Percentiles rank a stretch among this genome's conserved stretches.
These are phyloP conservation scores for Fraxinus latifolia DNA, from an alignment of 305 asterid species.

Conservation along the genomic window DNA sequence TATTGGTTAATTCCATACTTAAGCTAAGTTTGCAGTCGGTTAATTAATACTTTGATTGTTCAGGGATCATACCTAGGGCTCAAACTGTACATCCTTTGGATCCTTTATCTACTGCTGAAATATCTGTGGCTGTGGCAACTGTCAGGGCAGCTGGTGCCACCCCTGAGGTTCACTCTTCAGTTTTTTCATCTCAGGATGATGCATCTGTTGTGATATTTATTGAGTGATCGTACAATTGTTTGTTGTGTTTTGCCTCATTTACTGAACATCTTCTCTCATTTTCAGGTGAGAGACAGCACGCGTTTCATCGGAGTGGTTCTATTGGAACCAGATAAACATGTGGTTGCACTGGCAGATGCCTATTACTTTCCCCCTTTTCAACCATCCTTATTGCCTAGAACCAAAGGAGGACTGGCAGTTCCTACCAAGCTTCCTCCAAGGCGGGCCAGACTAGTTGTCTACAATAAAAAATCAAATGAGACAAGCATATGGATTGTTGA, in stretches of 20 bases:
- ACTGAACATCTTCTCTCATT: slow-evolving; percentile 4
- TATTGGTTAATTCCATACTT: slow-evolving; percentile 5
- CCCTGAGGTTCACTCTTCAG: slow-evolving; percentile 55
- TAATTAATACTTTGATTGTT: slow-evolving; percentile 27
- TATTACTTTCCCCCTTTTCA: slow-evolving; percentile 97
- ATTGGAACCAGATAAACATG: slow-evolving; percentile 81
- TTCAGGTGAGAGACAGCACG: slow-evolving; percentile 93
- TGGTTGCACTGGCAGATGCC: slow-evolving; percentile 92
- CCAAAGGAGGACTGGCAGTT: slow-evolving; percentile 77
- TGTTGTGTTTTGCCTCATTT: slow-evolving; percentile 1
- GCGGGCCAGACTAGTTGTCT: slow-evolving; percentile 80
- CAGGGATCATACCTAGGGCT: slow-evolving; percentile 61
- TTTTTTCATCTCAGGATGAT: slow-evolving; percentile 16
- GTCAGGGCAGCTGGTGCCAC: slow-evolving; percentile 90
- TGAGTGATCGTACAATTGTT: neutral
- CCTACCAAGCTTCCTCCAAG: slow-evolving; percentile 91
- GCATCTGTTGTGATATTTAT: slow-evolving; percentile 9
- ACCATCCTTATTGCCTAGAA: slow-evolving; percentile 73
- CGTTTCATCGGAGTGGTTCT: slow-evolving; percentile 86
- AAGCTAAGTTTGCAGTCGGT: neutral
- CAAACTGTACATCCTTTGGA: slow-evolving; percentile 81
- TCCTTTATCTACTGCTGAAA: slow-evolving; percentile 74
- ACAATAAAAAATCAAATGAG: slow-evolving; percentile 86
- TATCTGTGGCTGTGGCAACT: slow-evolving; percentile 71
- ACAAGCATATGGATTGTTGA: slow-evolving; percentile 94